These are phyloP conservation scores for Elaeis guineensis DNA, from an alignment of 176 grass and related monocot genomes.

Conservation along the genomic window DNA sequence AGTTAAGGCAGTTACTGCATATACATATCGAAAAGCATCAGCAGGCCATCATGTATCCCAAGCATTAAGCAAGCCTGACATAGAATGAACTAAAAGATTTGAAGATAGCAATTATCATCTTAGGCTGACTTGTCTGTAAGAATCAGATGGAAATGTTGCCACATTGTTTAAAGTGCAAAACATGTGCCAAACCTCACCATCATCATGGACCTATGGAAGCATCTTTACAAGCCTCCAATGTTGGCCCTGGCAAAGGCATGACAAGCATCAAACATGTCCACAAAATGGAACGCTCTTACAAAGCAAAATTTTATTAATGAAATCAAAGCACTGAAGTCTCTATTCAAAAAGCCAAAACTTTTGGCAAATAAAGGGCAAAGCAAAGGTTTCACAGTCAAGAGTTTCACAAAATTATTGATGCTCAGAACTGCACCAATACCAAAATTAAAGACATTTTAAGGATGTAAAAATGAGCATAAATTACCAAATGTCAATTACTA, in stretches of 20 bases:
- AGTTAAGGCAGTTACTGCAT: too few relatives aligned
- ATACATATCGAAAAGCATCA: too few relatives aligned
- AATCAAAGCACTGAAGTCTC: not conserved
- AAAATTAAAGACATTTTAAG: too few relatives aligned
- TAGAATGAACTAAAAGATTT: conserved; percentile 3
- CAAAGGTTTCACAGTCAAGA: too few relatives aligned
- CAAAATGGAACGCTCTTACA: not conserved
- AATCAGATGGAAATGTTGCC: conserved; percentile 46
- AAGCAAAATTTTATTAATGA: not conserved
- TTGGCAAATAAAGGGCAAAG: too few relatives aligned
- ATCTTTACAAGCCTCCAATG: conserved; percentile 68
- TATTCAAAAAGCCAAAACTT: not conserved
- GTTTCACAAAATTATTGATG: too few relatives aligned
- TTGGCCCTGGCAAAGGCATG: conserved; percentile 62
- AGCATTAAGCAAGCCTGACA: too few relatives aligned
- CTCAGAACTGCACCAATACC: too few relatives aligned
- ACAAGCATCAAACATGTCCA: conserved; percentile 32
- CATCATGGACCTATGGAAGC: conserved; percentile 49
- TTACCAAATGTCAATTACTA: too few relatives aligned
- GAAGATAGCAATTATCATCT: conserved; percentile 25
- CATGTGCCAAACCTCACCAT: conserved; percentile 53
- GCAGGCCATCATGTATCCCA: too few relatives aligned
- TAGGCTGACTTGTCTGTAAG: not conserved
- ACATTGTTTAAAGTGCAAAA: conserved; percentile 50
- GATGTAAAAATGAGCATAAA: too few relatives aligned